Conservation (phyloP, 1,284 basidiomycete species). For the Porphyrellus sp. region DNA sequence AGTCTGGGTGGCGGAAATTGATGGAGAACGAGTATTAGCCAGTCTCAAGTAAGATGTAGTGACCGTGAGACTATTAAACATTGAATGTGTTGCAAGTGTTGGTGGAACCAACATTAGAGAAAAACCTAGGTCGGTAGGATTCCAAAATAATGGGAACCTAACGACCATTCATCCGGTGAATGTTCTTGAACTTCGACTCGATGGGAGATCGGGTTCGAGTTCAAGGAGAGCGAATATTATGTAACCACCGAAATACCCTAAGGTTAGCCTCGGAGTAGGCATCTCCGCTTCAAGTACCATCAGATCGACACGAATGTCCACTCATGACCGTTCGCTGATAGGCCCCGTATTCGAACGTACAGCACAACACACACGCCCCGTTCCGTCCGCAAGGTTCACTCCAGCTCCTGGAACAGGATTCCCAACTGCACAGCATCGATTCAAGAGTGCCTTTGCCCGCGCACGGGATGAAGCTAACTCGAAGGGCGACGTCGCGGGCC, state of each 20-base stretch:
- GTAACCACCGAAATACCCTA: too few relatives aligned
- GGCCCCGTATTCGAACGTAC: slow-evolving; percentile 62
- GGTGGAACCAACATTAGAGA: too few relatives aligned
- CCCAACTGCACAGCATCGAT: slow-evolving; percentile 59
- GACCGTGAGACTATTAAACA: too few relatives aligned
- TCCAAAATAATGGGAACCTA: too few relatives aligned
- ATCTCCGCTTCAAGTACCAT: neutral
- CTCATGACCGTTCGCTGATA: slow-evolving; percentile 37
- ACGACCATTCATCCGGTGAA: too few relatives aligned
- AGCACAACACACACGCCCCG: slow-evolving; percentile 28
- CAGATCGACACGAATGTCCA: slow-evolving; percentile 16
- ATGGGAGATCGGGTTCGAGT: too few relatives aligned
- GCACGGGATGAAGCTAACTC: slow-evolving; percentile 22
- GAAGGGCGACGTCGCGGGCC: slow-evolving; percentile 19
- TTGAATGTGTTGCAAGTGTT: too few relatives aligned
- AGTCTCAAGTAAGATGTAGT: too few relatives aligned
- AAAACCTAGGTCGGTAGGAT: too few relatives aligned
- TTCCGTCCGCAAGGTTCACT: slow-evolving; percentile 32
- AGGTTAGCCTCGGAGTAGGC: neutral
- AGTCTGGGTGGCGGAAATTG: neutral
- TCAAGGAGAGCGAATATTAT: too few relatives aligned
- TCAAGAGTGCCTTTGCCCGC: slow-evolving; percentile 57
- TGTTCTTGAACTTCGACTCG: too few relatives aligned
- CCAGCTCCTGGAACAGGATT: slow-evolving; percentile 46
- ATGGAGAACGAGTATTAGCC: neutral